These are phyloP conservation scores for Aphanomyces cochlioides DNA, from an alignment of 352 stramenopile genomes.

Conservation along the genomic window DNA sequence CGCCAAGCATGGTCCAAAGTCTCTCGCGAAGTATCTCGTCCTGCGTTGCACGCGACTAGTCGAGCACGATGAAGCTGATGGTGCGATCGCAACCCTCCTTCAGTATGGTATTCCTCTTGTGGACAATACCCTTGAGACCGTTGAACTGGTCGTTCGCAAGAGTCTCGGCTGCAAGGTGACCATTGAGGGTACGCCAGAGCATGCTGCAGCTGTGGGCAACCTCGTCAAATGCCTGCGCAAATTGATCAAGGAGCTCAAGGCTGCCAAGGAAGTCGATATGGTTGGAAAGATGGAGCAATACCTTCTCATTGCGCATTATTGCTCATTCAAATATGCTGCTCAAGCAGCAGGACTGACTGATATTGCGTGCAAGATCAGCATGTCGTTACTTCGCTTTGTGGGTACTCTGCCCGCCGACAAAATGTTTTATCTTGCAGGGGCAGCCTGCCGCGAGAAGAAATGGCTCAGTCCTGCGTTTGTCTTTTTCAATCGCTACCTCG, in stretches of 20 bases:
- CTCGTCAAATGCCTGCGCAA: constrained; percentile 68
- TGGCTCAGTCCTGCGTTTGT: constrained; percentile 92
- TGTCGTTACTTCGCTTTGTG: constrained; percentile 88
- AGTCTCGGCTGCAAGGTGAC: constrained; percentile 45
- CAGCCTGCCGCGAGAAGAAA: constrained; percentile 74
- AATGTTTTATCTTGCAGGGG: constrained; percentile 90
- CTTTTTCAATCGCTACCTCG: constrained; percentile 93
- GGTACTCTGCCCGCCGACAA: constrained; percentile 89
- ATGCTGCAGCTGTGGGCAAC: constrained; percentile 46
- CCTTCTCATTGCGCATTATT: constrained; percentile 73
- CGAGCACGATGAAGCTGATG: constrained; percentile 67
- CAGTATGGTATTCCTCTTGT: constrained; percentile 79
- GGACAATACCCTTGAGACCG: constrained; percentile 47
- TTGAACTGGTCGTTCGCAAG: constrained; percentile 54
- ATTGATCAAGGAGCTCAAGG: constrained; percentile 66
- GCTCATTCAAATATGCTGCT: constrained; percentile 67
- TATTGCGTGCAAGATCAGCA: constrained; percentile 72
- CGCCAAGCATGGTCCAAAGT: constrained; percentile 65
- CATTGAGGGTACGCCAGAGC: constrained; percentile 43
- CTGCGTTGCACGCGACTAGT: constrained; percentile 63
- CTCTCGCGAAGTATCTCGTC: constrained; percentile 85
- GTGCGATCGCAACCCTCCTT: constrained; percentile 68
- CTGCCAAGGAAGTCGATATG: constrained; percentile 51
- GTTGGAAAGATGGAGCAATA: constrained; percentile 75
- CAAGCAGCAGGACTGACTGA: constrained; percentile 55